Conservation (phyloP, 257 asterid species). For the Craterostigma plantagineum region DNA sequence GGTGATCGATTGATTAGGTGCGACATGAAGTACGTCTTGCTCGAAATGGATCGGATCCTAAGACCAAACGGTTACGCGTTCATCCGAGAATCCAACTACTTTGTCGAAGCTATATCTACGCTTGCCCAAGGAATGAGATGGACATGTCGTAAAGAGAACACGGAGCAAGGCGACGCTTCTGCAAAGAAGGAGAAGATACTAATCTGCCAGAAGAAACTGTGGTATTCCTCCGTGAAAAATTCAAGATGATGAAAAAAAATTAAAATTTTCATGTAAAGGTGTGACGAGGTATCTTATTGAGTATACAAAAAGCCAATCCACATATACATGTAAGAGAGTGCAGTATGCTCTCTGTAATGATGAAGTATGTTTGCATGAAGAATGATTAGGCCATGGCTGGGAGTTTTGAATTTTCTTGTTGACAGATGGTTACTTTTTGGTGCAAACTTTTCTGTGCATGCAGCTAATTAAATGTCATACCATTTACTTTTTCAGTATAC, state of each 20-base stretch:
- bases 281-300: no score
- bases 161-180: constrained; percentile 7
- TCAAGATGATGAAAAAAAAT: constrained; percentile 7
- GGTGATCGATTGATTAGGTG: no score
- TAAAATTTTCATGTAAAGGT: not conserved
- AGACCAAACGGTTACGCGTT: constrained; percentile 21
- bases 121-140: constrained; percentile 20
- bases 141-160: constrained; percentile 16
- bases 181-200: constrained; percentile 12
- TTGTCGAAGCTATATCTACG: constrained; percentile 13
- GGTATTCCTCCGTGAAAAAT: constrained; percentile 16
- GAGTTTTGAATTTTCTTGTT: no score
- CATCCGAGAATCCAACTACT: constrained; percentile 17
- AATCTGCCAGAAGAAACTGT: constrained; percentile 25
- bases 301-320: no score
- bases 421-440: no score
- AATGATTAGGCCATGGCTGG: no score
- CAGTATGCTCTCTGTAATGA: no score
- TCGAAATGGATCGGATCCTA: constrained; percentile 25
- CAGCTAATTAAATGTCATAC: no score
- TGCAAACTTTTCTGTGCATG: no score
- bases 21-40: constrained; percentile 19
- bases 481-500: no score
- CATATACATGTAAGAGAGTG: no score
- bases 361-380: no score